Percentiles rank a stretch among this genome's conserved stretches.
Evolutionary conservation across 108 stramenopile genomes (phyloP).

Genomic region (Stephanodiscus minutulus): DNA sequence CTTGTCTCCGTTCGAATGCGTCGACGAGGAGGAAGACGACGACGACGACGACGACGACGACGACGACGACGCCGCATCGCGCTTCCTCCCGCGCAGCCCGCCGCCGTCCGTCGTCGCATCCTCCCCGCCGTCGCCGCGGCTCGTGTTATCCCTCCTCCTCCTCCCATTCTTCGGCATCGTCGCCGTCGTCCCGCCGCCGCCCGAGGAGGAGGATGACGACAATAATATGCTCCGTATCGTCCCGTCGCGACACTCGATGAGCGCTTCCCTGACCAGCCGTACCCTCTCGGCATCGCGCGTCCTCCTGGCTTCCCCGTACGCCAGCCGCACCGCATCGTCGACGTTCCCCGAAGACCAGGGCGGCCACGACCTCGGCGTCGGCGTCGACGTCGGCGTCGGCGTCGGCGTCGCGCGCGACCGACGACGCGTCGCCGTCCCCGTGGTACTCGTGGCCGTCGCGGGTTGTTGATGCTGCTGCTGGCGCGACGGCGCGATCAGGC

Average conservation of each 20-base stretch:
- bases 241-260: conserved; percentile 18
- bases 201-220: neutral
- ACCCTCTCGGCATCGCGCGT: conserved; percentile 1
- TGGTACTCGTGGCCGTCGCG: neutral
- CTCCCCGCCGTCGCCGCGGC: too few relatives aligned
- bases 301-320: conserved; percentile 5
- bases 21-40: too few relatives aligned
- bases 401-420: neutral
- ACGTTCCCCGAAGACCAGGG: neutral
- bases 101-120: too few relatives aligned
- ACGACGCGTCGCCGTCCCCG: too few relatives aligned
- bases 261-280: conserved; percentile 9
- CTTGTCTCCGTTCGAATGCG: too few relatives aligned
- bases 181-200: neutral
- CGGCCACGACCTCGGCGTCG: neutral
- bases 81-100: too few relatives aligned
- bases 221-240: neutral
- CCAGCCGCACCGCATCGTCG: conserved; percentile 18
- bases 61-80: too few relatives aligned
- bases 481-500: conserved; percentile 1
- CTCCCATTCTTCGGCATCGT: too few relatives aligned
- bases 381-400: neutral
- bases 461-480: neutral
- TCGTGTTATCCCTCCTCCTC: too few relatives aligned
- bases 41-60: too few relatives aligned